These are phyloP conservation scores for Rhodosporidiobolus sp. DNA, from an alignment of 768 basidiomycete species.

Conservation along the genomic window DNA sequence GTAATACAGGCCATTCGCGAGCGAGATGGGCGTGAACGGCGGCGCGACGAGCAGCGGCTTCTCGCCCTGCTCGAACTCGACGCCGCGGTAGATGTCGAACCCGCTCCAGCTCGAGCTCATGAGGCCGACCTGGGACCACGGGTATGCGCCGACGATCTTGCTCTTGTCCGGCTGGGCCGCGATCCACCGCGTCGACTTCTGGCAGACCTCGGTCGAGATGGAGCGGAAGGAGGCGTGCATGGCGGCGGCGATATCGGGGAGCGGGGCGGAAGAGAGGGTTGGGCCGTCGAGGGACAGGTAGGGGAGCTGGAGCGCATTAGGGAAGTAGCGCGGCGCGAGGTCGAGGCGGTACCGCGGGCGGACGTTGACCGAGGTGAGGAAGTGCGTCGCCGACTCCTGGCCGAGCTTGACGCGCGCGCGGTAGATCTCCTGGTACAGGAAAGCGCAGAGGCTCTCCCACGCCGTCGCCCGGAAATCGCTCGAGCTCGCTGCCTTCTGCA, in stretches of 20 bases:
- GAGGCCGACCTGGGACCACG: not conserved
- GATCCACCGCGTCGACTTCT: no score
- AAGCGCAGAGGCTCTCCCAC: slow-evolving; percentile 37
- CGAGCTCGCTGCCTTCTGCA: no score
- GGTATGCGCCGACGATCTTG: no score
- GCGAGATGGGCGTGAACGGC: no score
- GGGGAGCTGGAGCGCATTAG: slow-evolving; percentile 28
- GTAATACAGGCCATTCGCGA: not conserved
- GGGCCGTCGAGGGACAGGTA: slow-evolving; percentile 16
- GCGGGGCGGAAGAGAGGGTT: slow-evolving; percentile 20
- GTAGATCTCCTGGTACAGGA: slow-evolving; percentile 31
- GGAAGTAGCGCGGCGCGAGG: slow-evolving; percentile 36
- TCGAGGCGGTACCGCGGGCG: slow-evolving; percentile 13
- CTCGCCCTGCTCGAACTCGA: not conserved
- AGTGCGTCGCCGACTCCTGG: slow-evolving; percentile 13
- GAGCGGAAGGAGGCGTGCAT: slow-evolving; percentile 22
- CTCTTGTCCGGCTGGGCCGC: no score
- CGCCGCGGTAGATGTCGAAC: not conserved
- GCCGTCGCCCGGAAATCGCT: not conserved
- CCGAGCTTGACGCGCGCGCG: slow-evolving; percentile 32
- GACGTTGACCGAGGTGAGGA: slow-evolving; percentile 41
- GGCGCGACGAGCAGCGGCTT: not conserved
- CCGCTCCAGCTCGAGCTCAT: not conserved
- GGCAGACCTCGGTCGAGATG: not conserved
- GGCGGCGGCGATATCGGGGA: slow-evolving; percentile 27